A percentile compares a stretch with the other conserved stretches of the same genome.
Conservation (phyloP, 2,329 filamentous ascomycete species). For the Colletotrichum incanum region DNA sequence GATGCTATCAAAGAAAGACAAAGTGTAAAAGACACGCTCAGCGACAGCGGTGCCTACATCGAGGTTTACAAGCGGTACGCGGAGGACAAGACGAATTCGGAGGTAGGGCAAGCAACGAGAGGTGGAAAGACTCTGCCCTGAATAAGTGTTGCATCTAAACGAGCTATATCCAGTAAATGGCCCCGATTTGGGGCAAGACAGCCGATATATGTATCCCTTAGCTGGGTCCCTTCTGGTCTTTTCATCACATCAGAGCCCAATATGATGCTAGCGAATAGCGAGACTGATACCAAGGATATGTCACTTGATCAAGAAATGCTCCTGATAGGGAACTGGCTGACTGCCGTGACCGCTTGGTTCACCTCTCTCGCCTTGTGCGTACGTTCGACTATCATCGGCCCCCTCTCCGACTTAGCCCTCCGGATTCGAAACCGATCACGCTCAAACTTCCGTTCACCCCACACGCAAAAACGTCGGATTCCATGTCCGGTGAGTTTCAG, state of each 20-base stretch:
- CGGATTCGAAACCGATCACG: conserved; percentile 33
- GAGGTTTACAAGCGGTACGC: conserved; percentile 79
- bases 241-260: background rate
- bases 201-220: background rate
- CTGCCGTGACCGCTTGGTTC: background rate
- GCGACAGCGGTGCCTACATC: conserved; percentile 77
- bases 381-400: conserved; percentile 9
- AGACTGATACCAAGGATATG: background rate
- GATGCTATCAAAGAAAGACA: conserved; percentile 71
- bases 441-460: conserved; percentile 16
- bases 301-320: background rate
- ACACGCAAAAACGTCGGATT: conserved; percentile 27
- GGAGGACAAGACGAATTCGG: conserved; percentile 74
- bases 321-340: background rate
- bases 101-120: conserved; percentile 75
- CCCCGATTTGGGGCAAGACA: background rate
- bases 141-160: background rate
- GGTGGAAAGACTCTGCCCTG: conserved; percentile 75
- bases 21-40: conserved; percentile 79
- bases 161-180: background rate
- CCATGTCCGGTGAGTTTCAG: conserved; percentile 18
- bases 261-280: no score
- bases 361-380: background rate
- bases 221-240: background rate
- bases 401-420: conserved; percentile 17